Conservation (phyloP, 495 filamentous ascomycete genomes). For the Neurospora cerealis region DNA sequence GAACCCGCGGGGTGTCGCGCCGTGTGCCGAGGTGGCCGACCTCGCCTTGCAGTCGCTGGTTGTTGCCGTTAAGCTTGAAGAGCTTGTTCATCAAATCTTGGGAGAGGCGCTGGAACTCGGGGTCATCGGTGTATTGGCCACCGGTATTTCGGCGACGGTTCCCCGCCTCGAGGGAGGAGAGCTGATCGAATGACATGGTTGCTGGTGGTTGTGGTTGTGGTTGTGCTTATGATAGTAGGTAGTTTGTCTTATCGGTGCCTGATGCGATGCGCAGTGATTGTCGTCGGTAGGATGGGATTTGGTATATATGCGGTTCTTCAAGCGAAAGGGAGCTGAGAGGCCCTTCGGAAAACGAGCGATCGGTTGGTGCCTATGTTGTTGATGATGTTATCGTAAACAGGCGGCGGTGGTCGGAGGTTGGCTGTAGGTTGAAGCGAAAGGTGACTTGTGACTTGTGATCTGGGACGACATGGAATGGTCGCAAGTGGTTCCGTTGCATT, state of each 20-base stretch:
- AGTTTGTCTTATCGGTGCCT: background rate
- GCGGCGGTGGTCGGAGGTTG: background rate
- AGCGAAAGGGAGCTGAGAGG: background rate
- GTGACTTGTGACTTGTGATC: background rate
- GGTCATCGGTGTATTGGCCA: conserved; percentile 78
- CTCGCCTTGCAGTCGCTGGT: conserved; percentile 68
- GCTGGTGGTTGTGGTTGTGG: background rate
- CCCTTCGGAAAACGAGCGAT: background rate
- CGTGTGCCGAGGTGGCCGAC: conserved; percentile 78
- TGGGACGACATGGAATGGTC: background rate
- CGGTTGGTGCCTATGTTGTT: background rate
- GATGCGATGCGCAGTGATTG: background rate
- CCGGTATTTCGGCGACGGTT: conserved; percentile 17
- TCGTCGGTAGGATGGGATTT: background rate
- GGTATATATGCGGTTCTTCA: background rate
- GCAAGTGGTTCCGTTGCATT: background rate
- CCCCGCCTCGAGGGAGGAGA: conserved; percentile 69
- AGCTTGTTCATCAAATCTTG: conserved; percentile 74
- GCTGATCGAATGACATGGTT: conserved; percentile 82
- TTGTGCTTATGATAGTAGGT: background rate
- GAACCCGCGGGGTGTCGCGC: conserved; percentile 80
- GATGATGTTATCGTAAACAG: background rate
- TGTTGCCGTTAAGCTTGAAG: conserved; percentile 78
- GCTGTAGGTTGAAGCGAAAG: background rate
- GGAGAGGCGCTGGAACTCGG: conserved; percentile 77